A percentile compares a stretch with the other conserved stretches of the same genome.
Evolutionary conservation across 2,329 filamentous ascomycete genomes (phyloP).

Genomic region (Fusarium goolgardi): DNA sequence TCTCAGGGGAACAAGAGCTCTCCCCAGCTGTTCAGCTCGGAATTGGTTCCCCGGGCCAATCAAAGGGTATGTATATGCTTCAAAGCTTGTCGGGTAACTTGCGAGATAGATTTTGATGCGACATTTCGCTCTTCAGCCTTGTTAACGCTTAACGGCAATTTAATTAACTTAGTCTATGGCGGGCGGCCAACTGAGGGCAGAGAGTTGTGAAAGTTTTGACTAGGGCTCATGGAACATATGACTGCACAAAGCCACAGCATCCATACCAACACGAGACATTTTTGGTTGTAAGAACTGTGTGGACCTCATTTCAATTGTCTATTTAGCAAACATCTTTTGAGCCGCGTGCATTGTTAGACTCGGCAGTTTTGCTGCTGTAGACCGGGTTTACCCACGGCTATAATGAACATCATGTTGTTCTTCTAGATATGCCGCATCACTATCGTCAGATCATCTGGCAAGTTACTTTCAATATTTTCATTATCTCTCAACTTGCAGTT

Average conservation of each 20-base stretch:
- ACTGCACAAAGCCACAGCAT: background rate
- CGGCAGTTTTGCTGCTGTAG: slow-evolving; percentile 4
- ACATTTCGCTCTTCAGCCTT: slow-evolving; percentile 32
- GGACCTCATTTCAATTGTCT: background rate
- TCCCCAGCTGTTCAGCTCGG: slow-evolving; percentile 20
- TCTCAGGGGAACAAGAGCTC: slow-evolving; percentile 33
- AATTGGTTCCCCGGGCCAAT: slow-evolving; percentile 39
- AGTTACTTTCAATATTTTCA: background rate
- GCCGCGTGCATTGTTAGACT: background rate
- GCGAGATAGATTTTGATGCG: slow-evolving; percentile 7
- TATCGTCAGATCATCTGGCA: slow-evolving; percentile 34
- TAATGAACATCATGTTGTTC: slow-evolving; percentile 13
- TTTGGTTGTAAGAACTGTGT: slow-evolving; percentile 7
- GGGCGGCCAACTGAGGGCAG: slow-evolving; percentile 2
- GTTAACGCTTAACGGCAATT: slow-evolving; percentile 13
- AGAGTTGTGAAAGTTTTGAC: background rate
- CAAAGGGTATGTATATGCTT: background rate
- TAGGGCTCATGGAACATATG: background rate
- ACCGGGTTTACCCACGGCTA: slow-evolving; percentile 17
- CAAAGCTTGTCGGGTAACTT: background rate
- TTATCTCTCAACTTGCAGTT: background rate
- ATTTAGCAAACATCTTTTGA: background rate
- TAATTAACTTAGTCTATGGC: background rate
- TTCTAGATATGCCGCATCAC: background rate
- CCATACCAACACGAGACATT: slow-evolving; percentile 1